These are phyloP conservation scores for Nakazawaea siamensis DNA, from an alignment of 805 yeast species.

Conservation along the genomic window DNA sequence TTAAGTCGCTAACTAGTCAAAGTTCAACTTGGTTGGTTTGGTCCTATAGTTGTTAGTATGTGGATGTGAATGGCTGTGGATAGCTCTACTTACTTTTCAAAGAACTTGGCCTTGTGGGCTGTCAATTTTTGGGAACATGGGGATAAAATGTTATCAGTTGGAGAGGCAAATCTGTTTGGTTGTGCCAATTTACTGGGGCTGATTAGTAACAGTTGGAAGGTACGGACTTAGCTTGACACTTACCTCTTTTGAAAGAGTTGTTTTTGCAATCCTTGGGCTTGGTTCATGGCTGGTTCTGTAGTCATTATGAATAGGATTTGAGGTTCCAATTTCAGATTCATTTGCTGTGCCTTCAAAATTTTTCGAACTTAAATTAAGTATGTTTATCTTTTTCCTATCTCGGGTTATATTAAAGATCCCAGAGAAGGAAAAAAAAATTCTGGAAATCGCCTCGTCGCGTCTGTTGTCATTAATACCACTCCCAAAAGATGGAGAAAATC, in stretches of 20 bases:
- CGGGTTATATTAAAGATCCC: too few species aligned
- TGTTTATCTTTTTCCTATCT: background rate
- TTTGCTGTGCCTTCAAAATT: too few species aligned
- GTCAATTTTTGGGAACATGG: slow-evolving; percentile 51
- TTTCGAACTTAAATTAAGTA: background rate
- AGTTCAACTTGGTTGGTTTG: slow-evolving; percentile 19
- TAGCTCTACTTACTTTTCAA: slow-evolving; percentile 25
- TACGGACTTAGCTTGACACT: slow-evolving; percentile 6
- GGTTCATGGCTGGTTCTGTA: too few species aligned
- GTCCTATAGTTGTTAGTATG: slow-evolving; percentile 6
- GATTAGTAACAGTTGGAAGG: background rate
- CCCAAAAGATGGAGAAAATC: slow-evolving; percentile 43
- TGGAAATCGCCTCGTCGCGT: too few species aligned
- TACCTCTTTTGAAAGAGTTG: slow-evolving; percentile 2
- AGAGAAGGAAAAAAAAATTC: too few species aligned
- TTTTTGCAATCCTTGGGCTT: slow-evolving; percentile 4
- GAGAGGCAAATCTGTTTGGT: slow-evolving; percentile 34
- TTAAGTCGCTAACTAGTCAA: too few species aligned
- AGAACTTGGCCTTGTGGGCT: slow-evolving; percentile 35
- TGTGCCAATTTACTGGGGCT: background rate
- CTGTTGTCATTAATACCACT: too few species aligned
- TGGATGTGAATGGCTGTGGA: too few species aligned
- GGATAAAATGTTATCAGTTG: slow-evolving; percentile 50
- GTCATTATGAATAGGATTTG: too few species aligned
- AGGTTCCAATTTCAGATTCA: too few species aligned